phyloP scores from a whole-genome alignment of 208 protist genomes.

The Leishmania braziliensis region DNA sequence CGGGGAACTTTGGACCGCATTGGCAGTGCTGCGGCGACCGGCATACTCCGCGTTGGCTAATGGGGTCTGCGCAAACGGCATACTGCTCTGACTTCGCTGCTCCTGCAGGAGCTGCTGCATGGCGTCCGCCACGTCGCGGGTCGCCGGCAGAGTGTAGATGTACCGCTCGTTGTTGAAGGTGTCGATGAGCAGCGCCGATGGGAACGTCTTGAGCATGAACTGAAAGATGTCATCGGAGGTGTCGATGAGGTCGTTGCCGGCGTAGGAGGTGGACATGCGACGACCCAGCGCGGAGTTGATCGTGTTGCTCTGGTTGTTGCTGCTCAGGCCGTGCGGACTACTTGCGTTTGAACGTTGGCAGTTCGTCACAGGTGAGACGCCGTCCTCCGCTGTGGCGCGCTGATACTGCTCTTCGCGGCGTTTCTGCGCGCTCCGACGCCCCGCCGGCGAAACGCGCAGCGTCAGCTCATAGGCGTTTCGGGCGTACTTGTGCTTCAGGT shows the following conservation, averaged over 20 bases:
- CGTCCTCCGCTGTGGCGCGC: neutral
- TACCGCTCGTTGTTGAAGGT: conserved; percentile 46
- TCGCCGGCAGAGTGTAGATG: conserved; percentile 41
- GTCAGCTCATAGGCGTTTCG: conserved; percentile 72
- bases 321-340: neutral
- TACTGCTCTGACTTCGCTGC: conserved; percentile 24
- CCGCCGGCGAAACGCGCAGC: conserved; percentile 39
- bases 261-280: conserved; percentile 27
- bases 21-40: neutral
- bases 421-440: conserved; percentile 5
- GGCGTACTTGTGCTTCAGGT: conserved; percentile 89
- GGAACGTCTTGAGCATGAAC: conserved; percentile 43
- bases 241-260: conserved; percentile 34
- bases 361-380: neutral
- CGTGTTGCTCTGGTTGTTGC: neutral
- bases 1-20: neutral
- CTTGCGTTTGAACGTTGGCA: neutral
- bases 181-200: conserved; percentile 41
- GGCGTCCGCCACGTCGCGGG: conserved; percentile 26
- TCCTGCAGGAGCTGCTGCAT: conserved; percentile 31
- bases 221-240: conserved; percentile 27
- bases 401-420: neutral
- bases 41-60: neutral
- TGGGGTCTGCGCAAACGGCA: conserved; percentile 5
- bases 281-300: neutral